phyloP scores from a whole-genome alignment of 176 grass and related monocot genomes.

The Zoysia pacifica region DNA sequence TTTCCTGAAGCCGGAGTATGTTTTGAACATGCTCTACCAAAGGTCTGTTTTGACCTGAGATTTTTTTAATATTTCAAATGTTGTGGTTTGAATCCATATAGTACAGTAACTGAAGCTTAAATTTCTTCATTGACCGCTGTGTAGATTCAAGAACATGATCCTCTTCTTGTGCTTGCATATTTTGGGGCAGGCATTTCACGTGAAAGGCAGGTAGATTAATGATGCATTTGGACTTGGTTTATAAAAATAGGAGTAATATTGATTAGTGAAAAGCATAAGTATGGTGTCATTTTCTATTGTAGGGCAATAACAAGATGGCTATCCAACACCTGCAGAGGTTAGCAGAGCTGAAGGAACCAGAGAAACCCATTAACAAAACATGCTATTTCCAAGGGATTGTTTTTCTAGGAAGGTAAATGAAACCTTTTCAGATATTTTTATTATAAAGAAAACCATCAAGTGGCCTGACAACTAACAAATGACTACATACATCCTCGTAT shows the following conservation, averaged over 20 bases:
- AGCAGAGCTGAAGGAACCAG: slow-evolving; percentile 76
- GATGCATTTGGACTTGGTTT: not conserved
- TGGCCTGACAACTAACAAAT: not conserved
- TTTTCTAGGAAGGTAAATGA: slow-evolving; percentile 66
- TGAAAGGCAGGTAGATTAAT: slow-evolving; percentile 55
- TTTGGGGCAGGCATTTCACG: slow-evolving; percentile 64
- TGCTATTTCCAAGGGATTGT: slow-evolving; percentile 66
- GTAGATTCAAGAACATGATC: slow-evolving; percentile 80
- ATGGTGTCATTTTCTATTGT: slow-evolving; percentile 24
- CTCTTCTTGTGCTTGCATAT: slow-evolving; percentile 75
- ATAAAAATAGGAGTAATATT: slow-evolving; percentile 19
- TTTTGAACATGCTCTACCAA: slow-evolving; percentile 73
- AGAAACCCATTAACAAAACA: slow-evolving; percentile 52
- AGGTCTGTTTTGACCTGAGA: slow-evolving; percentile 50
- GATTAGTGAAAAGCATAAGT: not conserved
- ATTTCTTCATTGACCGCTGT: slow-evolving; percentile 9
- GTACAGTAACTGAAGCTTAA: slow-evolving; percentile 13
- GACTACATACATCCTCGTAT: slow-evolving; percentile 19
- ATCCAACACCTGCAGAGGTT: slow-evolving; percentile 74
- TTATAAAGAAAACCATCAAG: not conserved
- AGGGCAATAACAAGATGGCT: slow-evolving; percentile 68
- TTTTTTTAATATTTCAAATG: slow-evolving; percentile 25
- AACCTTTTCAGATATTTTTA: slow-evolving; percentile 13
- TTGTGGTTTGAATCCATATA: slow-evolving; percentile 29
- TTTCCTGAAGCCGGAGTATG: slow-evolving; percentile 72